These are phyloP conservation scores for Laguncularia racemosa DNA, from an alignment of 345 rosid species.

Conservation along the genomic window DNA sequence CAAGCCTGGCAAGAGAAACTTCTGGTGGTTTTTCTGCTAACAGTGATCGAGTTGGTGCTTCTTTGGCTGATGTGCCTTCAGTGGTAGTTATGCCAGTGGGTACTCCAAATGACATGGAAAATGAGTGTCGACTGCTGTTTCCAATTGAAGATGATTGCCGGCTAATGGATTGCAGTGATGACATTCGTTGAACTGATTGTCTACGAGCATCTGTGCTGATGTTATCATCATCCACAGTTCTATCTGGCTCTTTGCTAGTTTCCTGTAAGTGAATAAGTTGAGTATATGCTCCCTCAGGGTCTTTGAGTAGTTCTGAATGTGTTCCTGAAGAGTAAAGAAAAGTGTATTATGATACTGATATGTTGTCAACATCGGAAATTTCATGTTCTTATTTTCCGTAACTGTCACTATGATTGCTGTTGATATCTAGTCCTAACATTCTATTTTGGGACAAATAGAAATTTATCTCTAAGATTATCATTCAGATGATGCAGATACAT, in stretches of 20 bases:
- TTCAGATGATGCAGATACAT: too few species aligned
- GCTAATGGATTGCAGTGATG: conserved; percentile 33
- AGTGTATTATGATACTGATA: too few species aligned
- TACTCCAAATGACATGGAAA: conserved; percentile 41
- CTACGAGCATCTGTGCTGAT: neutral
- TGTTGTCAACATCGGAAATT: too few species aligned
- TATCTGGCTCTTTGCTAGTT: conserved; percentile 34
- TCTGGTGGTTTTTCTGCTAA: conserved; percentile 17
- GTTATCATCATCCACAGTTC: conserved; percentile 23
- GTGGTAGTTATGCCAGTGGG: conserved; percentile 32
- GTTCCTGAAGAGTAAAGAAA: conserved; percentile 28
- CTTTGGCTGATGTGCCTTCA: conserved; percentile 17
- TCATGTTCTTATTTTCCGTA: too few species aligned
- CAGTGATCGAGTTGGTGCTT: conserved; percentile 13
- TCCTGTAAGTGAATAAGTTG: conserved; percentile 77
- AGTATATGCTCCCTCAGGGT: conserved; percentile 80
- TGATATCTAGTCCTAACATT: too few species aligned
- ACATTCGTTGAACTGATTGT: conserved; percentile 26
- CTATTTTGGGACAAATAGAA: too few species aligned
- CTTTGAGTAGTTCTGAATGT: conserved; percentile 50
- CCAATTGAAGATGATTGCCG: conserved; percentile 38
- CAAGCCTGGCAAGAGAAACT: conserved; percentile 53
- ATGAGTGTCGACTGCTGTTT: conserved; percentile 41
- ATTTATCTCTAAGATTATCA: neutral
- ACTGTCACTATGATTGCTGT: too few species aligned